Evolutionary conservation across 495 filamentous ascomycete genomes (phyloP).

Genomic region (Hyaloscypha hepaticicola): DNA sequence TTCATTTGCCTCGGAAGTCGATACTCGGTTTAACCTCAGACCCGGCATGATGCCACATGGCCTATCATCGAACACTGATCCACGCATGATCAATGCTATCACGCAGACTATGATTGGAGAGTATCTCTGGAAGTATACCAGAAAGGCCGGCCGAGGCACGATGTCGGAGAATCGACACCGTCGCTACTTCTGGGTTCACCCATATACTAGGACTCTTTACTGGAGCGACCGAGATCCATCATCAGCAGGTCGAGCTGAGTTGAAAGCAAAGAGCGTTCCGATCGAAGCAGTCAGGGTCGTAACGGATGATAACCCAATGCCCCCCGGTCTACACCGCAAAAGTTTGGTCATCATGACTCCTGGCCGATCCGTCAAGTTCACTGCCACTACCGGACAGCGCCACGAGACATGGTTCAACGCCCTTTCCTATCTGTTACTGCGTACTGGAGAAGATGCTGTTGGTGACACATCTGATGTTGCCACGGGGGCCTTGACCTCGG

Average conservation of each 20-base stretch:
- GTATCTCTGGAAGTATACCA: conserved; percentile 98
- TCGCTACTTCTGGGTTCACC: conserved; percentile 98
- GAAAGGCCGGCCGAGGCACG: conserved; percentile 80
- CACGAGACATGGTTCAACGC: conserved; percentile 99
- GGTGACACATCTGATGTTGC: conserved; percentile 58
- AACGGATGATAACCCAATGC: conserved; percentile 94
- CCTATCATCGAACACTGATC: conserved; percentile 71
- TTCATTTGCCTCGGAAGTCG: conserved; percentile 91
- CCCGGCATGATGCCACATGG: conserved; percentile 57
- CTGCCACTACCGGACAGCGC: conserved; percentile 85
- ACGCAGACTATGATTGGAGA: conserved; percentile 99
- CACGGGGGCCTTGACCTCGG: conserved; percentile 57
- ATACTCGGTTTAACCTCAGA: conserved; percentile 81
- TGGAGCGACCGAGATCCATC: conserved; percentile 93
- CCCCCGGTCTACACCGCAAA: conserved; percentile 90
- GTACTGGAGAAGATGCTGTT: conserved; percentile 59
- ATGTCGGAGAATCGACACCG: conserved; percentile 87
- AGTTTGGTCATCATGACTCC: conserved; percentile 89
- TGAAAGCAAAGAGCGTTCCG: conserved; percentile 89
- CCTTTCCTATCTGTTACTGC: conserved; percentile 84
- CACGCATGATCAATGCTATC: conserved; percentile 98
- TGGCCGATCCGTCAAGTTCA: conserved; percentile 85
- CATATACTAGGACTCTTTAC: conserved; percentile 94
- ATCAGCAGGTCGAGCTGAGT: conserved; percentile 68
- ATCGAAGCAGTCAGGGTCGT: conserved; percentile 93